phyloP scores from a whole-genome alignment of 164 flowering plant species.

The Tetracentron sinense region DNA sequence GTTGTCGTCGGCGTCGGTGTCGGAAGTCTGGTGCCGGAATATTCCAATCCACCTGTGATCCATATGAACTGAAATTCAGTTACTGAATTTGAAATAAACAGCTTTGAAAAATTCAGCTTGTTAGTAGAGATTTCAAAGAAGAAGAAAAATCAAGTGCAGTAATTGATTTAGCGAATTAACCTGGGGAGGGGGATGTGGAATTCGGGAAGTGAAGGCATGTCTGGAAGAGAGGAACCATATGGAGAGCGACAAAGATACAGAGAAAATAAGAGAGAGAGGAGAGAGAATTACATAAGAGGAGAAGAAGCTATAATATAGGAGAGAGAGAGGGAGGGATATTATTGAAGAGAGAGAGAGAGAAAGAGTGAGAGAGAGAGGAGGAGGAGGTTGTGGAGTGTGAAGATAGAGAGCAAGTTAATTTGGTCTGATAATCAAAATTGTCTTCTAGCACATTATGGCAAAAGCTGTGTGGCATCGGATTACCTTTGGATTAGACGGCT shows the following conservation, averaged over 20 bases:
- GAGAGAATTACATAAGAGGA: neutral
- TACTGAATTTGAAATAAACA: neutral
- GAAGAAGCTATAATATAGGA: neutral
- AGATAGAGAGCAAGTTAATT: neutral
- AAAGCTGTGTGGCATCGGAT: no score
- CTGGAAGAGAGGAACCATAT: constrained; percentile 5
- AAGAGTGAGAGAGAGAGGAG: neutral
- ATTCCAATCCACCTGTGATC: constrained; percentile 37
- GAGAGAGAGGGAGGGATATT: neutral
- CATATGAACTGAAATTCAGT: no score
- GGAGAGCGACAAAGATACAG: constrained; percentile 4
- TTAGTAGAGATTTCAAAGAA: no score
- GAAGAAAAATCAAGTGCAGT: no score
- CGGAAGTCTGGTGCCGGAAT: constrained; percentile 2
- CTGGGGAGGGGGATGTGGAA: constrained; percentile 12
- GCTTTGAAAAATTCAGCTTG: neutral
- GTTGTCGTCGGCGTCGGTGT: constrained; percentile 11
- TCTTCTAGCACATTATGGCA: neutral
- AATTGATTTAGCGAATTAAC: neutral
- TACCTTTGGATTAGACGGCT: no score
- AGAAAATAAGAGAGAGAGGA: neutral
- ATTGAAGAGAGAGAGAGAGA: neutral
- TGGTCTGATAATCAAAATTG: neutral
- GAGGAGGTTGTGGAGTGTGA: neutral
- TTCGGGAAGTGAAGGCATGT: neutral